Conservation (phyloP, 1,284 basidiomycete genomes). For the Apiotrichum veenhuisii region DNA sequence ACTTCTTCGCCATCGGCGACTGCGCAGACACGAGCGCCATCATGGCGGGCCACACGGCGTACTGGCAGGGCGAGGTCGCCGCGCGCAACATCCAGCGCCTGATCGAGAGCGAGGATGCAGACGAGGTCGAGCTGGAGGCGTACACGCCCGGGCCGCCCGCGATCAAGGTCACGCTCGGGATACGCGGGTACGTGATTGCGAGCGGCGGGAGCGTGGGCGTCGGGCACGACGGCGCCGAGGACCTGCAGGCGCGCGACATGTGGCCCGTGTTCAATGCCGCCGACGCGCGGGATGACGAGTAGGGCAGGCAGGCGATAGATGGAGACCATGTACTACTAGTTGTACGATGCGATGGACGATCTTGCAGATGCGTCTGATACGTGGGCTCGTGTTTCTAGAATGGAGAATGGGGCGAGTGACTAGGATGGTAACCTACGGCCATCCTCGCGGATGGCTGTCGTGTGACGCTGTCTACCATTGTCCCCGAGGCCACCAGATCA, state of each 20-base stretch:
- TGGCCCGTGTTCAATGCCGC: slow-evolving; percentile 42
- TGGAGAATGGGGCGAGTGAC: no score
- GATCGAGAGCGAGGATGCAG: slow-evolving; percentile 38
- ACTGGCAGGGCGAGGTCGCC: slow-evolving; percentile 55
- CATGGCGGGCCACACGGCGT: slow-evolving; percentile 65
- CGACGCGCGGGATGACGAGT: slow-evolving; percentile 11
- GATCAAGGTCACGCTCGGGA: slow-evolving; percentile 68
- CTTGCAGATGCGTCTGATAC: no score
- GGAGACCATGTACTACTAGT: no score
- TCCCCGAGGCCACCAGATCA: no score
- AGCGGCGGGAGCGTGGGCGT: slow-evolving; percentile 53
- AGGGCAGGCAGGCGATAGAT: not conserved
- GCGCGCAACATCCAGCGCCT: slow-evolving; percentile 49
- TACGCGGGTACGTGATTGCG: slow-evolving; percentile 55
- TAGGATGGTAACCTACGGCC: no score
- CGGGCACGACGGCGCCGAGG: slow-evolving; percentile 53
- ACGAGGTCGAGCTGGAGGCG: slow-evolving; percentile 52
- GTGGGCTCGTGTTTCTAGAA: no score
- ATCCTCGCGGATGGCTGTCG: no score
- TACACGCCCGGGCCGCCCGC: slow-evolving; percentile 59
- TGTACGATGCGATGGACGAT: no score
- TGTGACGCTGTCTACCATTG: no score
- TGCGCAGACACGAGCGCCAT: slow-evolving; percentile 51
- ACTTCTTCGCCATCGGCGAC: slow-evolving; percentile 51
- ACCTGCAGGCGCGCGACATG: slow-evolving; percentile 54